Base-by-base conservation (phyloP, 2,329 filamentous ascomycete species). In the Fusarium albidum region DNA sequence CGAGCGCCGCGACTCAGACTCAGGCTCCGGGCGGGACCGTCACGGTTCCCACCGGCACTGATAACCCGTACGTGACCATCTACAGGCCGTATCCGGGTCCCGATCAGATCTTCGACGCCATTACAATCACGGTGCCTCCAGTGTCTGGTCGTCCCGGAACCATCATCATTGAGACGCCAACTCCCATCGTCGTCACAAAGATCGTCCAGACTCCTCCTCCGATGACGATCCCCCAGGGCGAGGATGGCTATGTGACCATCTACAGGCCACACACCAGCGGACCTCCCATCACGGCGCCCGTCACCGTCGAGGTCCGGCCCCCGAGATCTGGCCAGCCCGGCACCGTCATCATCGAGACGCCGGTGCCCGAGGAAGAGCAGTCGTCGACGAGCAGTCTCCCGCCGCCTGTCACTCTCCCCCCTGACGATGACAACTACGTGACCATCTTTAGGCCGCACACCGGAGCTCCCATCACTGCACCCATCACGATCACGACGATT, bases 381-480 rank as follows among this genome's bases (percentile, higher is more conserved):
- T 21, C 21, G 21, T 7, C 21, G 21, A 21, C 21, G 5, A 21
- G 21, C 21, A 21, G 5, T 7, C 4, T 5, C 21, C 21, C 21
- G 21, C 21, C 21, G 21, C 21, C 21, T 4, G 21, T 21, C 21
- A 21, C 21, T 4, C 21, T 21, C 7, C 21, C 21, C 7, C 21
- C 21, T 21, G 21, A 21, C 21, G 21, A 21, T 21, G 21, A 21
- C 21, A 21, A 21, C 21, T 21, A 21, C 21, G 40, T 39, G 11
- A 60, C 57, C 13, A 57, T 60, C 6, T 61, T 37, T 25, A 57
- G 52, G 9, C 57, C 57, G n/a, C 52, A 54, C 5, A 26, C 28
- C 10, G 57, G 40, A 26, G 26, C 29, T 6, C 48, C 52, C 18
- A 59, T 49, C 9, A 59, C 56, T 2, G 29, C 45, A n/a, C 58